Percentiles rank a stretch among this genome's conserved stretches.
Evolutionary conservation across 2,329 filamentous ascomycete species (phyloP).

Genomic region (Aspergillus sp.): DNA sequence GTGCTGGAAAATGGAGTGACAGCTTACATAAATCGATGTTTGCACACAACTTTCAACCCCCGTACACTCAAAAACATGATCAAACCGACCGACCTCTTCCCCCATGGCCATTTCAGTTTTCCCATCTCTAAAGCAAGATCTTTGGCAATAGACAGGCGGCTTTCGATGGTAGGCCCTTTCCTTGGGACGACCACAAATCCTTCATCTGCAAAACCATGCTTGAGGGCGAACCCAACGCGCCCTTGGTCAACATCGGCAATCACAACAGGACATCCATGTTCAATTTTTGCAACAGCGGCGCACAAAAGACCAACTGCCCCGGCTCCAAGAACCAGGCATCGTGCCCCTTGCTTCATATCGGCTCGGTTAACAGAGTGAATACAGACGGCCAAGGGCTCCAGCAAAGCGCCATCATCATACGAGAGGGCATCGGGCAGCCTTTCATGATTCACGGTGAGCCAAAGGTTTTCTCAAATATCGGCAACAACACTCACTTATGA

Average conservation of each 20-base stretch:
- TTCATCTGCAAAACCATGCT: neutral
- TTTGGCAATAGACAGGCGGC: slow-evolving; percentile 49
- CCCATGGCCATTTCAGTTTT: slow-evolving; percentile 55
- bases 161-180: slow-evolving; percentile 45
- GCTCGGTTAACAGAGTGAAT: slow-evolving; percentile 57
- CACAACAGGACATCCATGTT: slow-evolving; percentile 53
- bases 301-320: slow-evolving; percentile 59
- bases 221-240: slow-evolving; percentile 51
- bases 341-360: slow-evolving; percentile 49
- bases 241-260: slow-evolving; percentile 58
- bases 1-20: too few relatives aligned
- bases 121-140: slow-evolving; percentile 42
- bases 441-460: neutral
- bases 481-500: slow-evolving; percentile 41
- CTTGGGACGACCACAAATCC: neutral
- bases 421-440: slow-evolving; percentile 54
- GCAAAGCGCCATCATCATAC: slow-evolving; percentile 56
- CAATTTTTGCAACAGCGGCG: slow-evolving; percentile 56
- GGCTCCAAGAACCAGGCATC: slow-evolving; percentile 53
- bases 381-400: slow-evolving; percentile 59
- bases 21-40: slow-evolving; percentile 60
- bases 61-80: slow-evolving; percentile 67
- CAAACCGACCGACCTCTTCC: slow-evolving; percentile 57
- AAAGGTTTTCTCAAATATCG: neutral
- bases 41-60: slow-evolving; percentile 72